These are phyloP conservation scores for Ceratobasidium sp. DNA, from an alignment of 1,284 basidiomycete species.

Conservation along the genomic window DNA sequence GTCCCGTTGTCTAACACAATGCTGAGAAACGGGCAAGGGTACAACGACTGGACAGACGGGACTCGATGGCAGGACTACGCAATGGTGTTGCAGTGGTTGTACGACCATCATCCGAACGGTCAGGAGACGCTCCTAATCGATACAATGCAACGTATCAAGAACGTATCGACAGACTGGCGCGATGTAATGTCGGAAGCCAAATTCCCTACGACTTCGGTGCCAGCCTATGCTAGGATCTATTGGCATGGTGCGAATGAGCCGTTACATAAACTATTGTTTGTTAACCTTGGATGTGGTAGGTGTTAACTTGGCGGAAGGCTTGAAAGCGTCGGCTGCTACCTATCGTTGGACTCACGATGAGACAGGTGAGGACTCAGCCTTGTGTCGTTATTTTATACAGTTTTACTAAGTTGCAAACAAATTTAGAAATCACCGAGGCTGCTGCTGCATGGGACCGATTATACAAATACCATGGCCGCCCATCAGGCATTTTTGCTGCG, in stretches of 20 bases:
- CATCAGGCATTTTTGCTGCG: constrained; percentile 70
- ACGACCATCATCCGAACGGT: constrained; percentile 26
- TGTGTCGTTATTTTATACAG: not conserved
- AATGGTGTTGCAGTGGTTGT: constrained; percentile 35
- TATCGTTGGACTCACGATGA: constrained; percentile 71
- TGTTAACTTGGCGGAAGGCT: constrained; percentile 71
- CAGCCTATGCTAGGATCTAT: constrained; percentile 19
- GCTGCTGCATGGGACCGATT: constrained; percentile 70
- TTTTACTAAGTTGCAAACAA: not conserved
- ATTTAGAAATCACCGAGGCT: constrained; percentile 65
- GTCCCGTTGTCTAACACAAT: constrained; percentile 36
- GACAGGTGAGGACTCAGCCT: constrained; percentile 60
- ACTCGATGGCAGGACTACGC: constrained; percentile 41
- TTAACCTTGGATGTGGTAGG: not conserved
- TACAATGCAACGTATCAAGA: constrained; percentile 42
- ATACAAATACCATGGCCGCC: constrained; percentile 72
- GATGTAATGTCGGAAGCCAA: constrained; percentile 28
- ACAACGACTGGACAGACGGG: constrained; percentile 30
- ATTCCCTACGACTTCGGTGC: constrained; percentile 24
- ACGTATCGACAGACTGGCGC: constrained; percentile 9
- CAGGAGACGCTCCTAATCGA: constrained; percentile 22
- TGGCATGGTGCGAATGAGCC: constrained; percentile 29
- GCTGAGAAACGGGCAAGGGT: constrained; percentile 28
- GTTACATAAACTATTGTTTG: not conserved
- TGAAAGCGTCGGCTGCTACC: constrained; percentile 69